A percentile compares a stretch with the other conserved stretches of the same genome.
Evolutionary conservation across 2,329 filamentous ascomycete species (phyloP).

Genomic region (Periconia digitata): DNA sequence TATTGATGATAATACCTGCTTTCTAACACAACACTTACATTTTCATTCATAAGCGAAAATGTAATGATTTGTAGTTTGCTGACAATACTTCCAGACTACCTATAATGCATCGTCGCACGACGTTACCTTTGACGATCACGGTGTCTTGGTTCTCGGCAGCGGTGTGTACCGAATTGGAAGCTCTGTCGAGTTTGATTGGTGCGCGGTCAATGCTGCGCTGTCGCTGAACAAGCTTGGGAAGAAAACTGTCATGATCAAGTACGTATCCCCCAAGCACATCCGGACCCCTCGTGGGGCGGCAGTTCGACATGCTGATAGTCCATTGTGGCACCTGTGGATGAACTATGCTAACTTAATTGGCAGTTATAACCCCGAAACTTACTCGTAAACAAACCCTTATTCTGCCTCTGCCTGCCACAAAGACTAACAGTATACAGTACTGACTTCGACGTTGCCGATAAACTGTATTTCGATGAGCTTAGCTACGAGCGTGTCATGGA

Average conservation of each 20-base stretch:
- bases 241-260: constrained; percentile 98
- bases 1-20: not conserved
- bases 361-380: constrained; percentile 74
- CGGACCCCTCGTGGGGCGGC: not conserved
- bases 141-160: constrained; percentile 83
- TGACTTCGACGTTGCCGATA: constrained; percentile 87
- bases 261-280: constrained; percentile 42
- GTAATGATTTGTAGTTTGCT: no score
- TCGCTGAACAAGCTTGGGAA: constrained; percentile 83
- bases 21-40: not conserved
- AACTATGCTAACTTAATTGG: not conserved
- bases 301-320: constrained; percentile 20
- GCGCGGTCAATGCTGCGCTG: constrained; percentile 85
- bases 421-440: constrained; percentile 58
- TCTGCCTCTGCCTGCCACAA: not conserved
- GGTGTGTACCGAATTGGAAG: constrained; percentile 97
- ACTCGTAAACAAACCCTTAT: not conserved
- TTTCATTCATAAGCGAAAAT: not conserved
- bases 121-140: constrained; percentile 90
- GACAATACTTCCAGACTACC: constrained; percentile 73
- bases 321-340: not conserved
- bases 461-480: constrained; percentile 94
- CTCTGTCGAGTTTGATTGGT: constrained; percentile 99
- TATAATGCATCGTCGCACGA: constrained; percentile 96
- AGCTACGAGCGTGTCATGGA: constrained; percentile 99